Percentiles rank a stretch among this genome's conserved stretches.
Conservation (phyloP, 768 basidiomycete species). For the Kwoniella mangroviensis region DNA sequence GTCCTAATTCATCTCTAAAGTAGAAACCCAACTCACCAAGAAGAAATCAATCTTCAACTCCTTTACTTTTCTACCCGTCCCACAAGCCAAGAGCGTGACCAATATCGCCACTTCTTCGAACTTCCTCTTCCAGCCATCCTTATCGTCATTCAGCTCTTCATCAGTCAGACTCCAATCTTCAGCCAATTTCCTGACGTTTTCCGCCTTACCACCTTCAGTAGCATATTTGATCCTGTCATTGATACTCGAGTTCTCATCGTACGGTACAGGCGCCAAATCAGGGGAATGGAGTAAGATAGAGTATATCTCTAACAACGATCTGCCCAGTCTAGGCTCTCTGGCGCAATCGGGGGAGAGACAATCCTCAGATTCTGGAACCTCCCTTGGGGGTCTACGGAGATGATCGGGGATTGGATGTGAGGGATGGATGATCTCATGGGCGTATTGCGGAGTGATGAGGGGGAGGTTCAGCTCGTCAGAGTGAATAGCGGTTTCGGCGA, state of each 20-base stretch:
- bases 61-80: slow-evolving; percentile 33
- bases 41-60: slow-evolving; percentile 46
- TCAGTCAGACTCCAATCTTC: slow-evolving; percentile 38
- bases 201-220: slow-evolving; percentile 17
- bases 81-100: slow-evolving; percentile 36
- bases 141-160: slow-evolving; percentile 29
- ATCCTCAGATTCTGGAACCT: slow-evolving; percentile 12
- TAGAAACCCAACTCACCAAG: slow-evolving; percentile 33
- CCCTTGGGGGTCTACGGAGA: slow-evolving; percentile 11
- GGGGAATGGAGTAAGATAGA: slow-evolving; percentile 17
- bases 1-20: no score
- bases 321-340: slow-evolving; percentile 22
- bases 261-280: slow-evolving; percentile 24
- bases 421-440: slow-evolving; percentile 11
- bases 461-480: slow-evolving; percentile 18
- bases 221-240: slow-evolving; percentile 32
- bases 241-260: slow-evolving; percentile 34
- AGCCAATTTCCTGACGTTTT: slow-evolving; percentile 26
- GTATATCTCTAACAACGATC: slow-evolving; percentile 41
- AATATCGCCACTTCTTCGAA: slow-evolving; percentile 43
- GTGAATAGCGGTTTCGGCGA: slow-evolving; percentile 45
- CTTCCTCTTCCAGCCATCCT: slow-evolving; percentile 32
- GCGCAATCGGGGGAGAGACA: background rate
- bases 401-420: slow-evolving; percentile 15
- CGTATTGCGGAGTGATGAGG: slow-evolving; percentile 29